Evolutionary conservation across 2,329 filamentous ascomycete species (phyloP).

Genomic region (Gnomoniopsis smithogilvyi): DNA sequence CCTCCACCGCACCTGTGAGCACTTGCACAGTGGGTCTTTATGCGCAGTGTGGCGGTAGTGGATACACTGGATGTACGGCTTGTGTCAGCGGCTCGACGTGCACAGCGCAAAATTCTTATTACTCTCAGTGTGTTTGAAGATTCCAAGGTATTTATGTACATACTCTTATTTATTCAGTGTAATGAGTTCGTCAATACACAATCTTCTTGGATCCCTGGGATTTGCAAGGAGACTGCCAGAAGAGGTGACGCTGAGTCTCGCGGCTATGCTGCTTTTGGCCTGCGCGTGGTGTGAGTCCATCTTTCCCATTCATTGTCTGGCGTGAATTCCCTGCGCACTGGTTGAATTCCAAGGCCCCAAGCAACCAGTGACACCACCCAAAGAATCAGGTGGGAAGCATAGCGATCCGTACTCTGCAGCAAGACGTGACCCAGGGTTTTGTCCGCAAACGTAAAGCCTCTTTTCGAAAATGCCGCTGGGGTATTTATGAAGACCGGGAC

Average conservation of each 20-base stretch:
- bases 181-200: background rate
- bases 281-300: background rate
- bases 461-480: constrained; percentile 22
- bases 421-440: constrained; percentile 15
- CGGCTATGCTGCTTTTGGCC: background rate
- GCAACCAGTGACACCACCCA: constrained; percentile 1
- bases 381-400: constrained; percentile 8
- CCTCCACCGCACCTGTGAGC: constrained; percentile 13
- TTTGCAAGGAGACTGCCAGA: too few relatives aligned
- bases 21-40: constrained; percentile 25
- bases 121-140: constrained; percentile 31
- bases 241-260: background rate
- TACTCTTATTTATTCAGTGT: background rate
- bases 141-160: too few relatives aligned
- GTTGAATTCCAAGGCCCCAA: constrained; percentile 5
- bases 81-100: constrained; percentile 33
- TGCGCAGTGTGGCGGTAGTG: constrained; percentile 34
- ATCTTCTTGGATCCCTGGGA: too few relatives aligned
- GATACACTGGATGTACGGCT: constrained; percentile 30
- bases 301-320: background rate
- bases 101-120: constrained; percentile 29
- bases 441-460: constrained; percentile 20
- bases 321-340: constrained; percentile 16
- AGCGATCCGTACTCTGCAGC: constrained; percentile 6
- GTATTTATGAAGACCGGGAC: constrained; percentile 27